Evolutionary conservation across 2,329 filamentous ascomycete species (phyloP).

Genomic region (Colletotrichum sp.): DNA sequence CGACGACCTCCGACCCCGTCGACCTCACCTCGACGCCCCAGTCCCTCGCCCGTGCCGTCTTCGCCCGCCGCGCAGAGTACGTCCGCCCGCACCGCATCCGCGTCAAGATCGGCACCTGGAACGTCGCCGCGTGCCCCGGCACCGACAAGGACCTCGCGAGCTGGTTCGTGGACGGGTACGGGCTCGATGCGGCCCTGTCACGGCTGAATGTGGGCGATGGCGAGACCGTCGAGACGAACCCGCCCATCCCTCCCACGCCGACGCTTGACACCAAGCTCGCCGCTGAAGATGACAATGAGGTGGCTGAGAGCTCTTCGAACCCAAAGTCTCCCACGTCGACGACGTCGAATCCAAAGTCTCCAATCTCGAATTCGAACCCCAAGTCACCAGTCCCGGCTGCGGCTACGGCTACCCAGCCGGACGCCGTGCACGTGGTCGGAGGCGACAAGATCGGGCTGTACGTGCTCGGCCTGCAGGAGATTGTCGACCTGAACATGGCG

Average conservation of each 20-base stretch:
- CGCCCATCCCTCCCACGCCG: neutral
- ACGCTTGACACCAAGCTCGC: constrained; percentile 32
- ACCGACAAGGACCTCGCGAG: constrained; percentile 86
- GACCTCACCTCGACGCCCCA: constrained; percentile 54
- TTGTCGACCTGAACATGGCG: constrained; percentile 83
- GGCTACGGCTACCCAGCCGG: constrained; percentile 27
- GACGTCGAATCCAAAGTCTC: neutral
- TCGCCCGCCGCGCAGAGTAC: constrained; percentile 80
- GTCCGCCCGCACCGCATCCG: constrained; percentile 75
- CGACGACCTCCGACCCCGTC: constrained; percentile 44
- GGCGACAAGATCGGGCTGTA: constrained; percentile 84
- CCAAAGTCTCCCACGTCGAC: neutral
- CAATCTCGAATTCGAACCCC: neutral
- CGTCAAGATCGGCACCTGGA: constrained; percentile 95
- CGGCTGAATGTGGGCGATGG: constrained; percentile 53
- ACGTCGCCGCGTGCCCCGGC: constrained; percentile 83
- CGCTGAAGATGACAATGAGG: constrained; percentile 40
- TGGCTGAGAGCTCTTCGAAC: constrained; percentile 38
- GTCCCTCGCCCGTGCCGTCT: constrained; percentile 69
- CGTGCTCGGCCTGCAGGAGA: constrained; percentile 88
- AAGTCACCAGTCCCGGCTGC: neutral
- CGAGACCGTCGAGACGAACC: constrained; percentile 34
- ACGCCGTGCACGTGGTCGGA: constrained; percentile 52
- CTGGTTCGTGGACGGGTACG: constrained; percentile 86
- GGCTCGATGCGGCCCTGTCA: constrained; percentile 67